Evolutionary conservation across 768 basidiomycete genomes (phyloP), one percentile per base, ranked within the genome.

Genomic region (Clitopilus passeckerianus): DNA sequence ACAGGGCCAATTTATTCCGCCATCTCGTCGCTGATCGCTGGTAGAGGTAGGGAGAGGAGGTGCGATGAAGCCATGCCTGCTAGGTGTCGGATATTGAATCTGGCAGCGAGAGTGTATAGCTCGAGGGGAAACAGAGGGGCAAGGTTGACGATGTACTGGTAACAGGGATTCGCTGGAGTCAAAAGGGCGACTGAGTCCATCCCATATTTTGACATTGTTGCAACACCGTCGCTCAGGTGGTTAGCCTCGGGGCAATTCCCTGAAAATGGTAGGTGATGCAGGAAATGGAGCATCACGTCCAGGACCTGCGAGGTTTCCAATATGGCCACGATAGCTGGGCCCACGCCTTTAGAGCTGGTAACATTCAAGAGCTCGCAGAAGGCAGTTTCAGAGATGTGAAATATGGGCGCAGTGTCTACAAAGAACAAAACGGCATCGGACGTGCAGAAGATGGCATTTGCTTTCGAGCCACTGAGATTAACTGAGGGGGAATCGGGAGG

Each of bases 41-140:
- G 65, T 9, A 84, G 76, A 10, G 78, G 67, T 64, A 76, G 79
- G 12, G 77, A 74, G 53, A 84, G 74, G 43, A 84, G 70, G 60
- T 80, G 75, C 53, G 77, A 70, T 10, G 82, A 84, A 24, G 80
- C 72, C 2, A 77, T 71, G 33, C 81, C 76, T 6, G 84, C 83
- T 53, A 84, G 73, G 20, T 77, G 77, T 58, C 76, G 74, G 18
- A 83, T 67, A 63, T 77, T 74, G 61, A 80, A 64, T 14, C 68
- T 64, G 1, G 77, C 81, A 18, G 84, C 81, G 30, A 80, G 70
- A 2, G 77, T 65, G 64, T 83, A 84, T 8, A 81, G 70, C 10
- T 79, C 74, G 53, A 83, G 65, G 1, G 84, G 81, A 46, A 73
- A 71, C 20, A 74, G 59, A 8, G 77, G 76, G 6, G 83, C 78